Base-by-base conservation (phyloP, 352 stramenopile species). In the Globisporangium nodosum region DNA sequence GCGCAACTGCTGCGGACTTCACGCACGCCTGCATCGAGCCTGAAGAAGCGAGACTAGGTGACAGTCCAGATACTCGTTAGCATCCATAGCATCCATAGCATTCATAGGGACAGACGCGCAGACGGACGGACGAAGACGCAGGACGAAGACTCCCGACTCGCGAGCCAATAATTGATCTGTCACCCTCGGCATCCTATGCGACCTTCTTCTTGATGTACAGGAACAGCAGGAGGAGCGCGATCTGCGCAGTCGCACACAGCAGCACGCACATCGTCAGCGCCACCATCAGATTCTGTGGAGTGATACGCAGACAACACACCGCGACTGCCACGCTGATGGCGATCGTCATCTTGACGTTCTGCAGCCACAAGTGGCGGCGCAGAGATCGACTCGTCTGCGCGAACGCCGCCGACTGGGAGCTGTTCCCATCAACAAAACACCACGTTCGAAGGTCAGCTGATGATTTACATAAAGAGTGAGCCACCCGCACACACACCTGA, bases 271-370 rank as follows among this genome's bases (percentile, higher is more conserved):
- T 55, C 16, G 24, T 20, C 8, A 8, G 31, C 24, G 12, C 24
- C 21, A 52, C 16, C 16, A n/a, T 15, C 8, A 12, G 35, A 51
- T 20, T 56, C 13, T 56, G 35, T 15, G 35, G 2, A 70, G 3
- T 20, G 21, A 20, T 39, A 18, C 40, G 49, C 12, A 45, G 35
- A 30, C n/a, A 18, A 39, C 82, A 31, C 84, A 95, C 86, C 61
- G 74, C 55, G 66, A 83, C 67, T 37, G 90, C 64, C 55, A 87
- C 66, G 54, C 71, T 78, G 37, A 90, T 87, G 16, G 81, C 79
- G 61, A 92, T 82, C 57, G 81, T 93, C 82, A 94, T 88, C 69
- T 95, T 95, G 33, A 95, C 65, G 52, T 95, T 95, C 63, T 95
- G 78, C 69, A 85, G 79, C 86, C 86, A 95, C 31, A 95, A 61